Conservation (phyloP, 257 asterid genomes). For the Petrea volubilis region DNA sequence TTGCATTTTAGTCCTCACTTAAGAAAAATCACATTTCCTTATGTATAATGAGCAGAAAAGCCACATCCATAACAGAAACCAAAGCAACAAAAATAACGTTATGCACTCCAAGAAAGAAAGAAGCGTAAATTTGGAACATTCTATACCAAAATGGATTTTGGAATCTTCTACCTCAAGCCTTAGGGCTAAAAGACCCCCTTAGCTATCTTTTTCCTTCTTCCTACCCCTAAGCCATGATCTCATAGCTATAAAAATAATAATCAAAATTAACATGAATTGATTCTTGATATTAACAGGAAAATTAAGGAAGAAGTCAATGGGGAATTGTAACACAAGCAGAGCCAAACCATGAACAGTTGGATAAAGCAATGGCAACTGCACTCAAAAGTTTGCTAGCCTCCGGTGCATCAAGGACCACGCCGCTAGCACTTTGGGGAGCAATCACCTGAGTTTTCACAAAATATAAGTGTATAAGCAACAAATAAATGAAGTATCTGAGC, state of each 20-base stretch:
- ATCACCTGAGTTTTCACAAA: conserved; percentile 46
- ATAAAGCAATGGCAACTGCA: conserved; percentile 74
- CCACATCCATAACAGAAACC: not conserved
- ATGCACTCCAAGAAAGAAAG: not conserved
- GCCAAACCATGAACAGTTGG: conserved; percentile 67
- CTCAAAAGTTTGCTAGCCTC: conserved; percentile 85
- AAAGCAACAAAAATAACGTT: not conserved
- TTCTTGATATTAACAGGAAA: not conserved
- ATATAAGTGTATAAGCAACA: not conserved
- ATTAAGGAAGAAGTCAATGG: not conserved
- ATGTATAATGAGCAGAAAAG: not conserved
- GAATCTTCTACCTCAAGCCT: not conserved
- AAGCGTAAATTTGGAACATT: not conserved
- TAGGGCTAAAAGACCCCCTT: not conserved
- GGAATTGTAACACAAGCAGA: not conserved
- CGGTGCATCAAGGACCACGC: conserved; percentile 78
- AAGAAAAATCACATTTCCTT: not conserved
- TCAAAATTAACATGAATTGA: not conserved
- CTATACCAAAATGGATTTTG: not conserved
- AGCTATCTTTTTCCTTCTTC: not conserved
- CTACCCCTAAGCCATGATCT: not conserved
- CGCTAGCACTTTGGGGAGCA: conserved; percentile 78
- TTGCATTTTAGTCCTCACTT: conserved; percentile 19
- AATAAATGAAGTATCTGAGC: not conserved
- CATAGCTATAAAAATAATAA: not conserved